Base-by-base conservation (phyloP, 1,284 basidiomycete genomes). In the Irpex sp. region DNA sequence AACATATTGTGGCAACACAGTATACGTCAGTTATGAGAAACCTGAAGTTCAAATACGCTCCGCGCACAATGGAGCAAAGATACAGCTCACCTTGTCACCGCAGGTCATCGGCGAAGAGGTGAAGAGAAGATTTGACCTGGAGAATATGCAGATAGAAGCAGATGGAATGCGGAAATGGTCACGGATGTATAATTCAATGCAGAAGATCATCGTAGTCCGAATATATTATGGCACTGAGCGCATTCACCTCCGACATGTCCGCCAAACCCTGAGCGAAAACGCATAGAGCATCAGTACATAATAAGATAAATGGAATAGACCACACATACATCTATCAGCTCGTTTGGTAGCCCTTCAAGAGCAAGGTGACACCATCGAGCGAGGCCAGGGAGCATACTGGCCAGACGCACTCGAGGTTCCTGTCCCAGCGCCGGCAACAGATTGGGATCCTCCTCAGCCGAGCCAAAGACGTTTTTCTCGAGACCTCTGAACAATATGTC, bases 331-430 rank as follows among this genome's bases (percentile, higher is more conserved):
- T 96, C 93, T 31, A 94, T 84, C 69, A 94, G 80, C 74, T 92
- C 91, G 75, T 94, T 96, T 21, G 93, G 92, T 55, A 91, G 74
- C 7, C 85, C 85, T 62, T 88, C 84, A 60, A 94, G 74, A 40
- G 90, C 89, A 55, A 87, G 67, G 66, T 87, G 85, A 70, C 88
- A 89, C 88, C 93, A 93, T 63, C 86, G 79, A 57, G 91, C 86
- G 48, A 96, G 77, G 1, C 87, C 88, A 4, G 93, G 94, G 19
- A 96, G 78, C 64, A 96, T 75, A 11, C 86, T 85, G 17, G 93
- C 94, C 4, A 95, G 75, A 51, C 74, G 71, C 37, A 66, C 76
- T 68, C 62, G 69, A 61, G 51, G 68, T 64, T 49, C 73, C 70
- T 67, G 68, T 15, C 63, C 64, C 55, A 66, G 55, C 37, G 59